phyloP scores from a whole-genome alignment of 306 rosid genomes.

The Quercus glauca region DNA sequence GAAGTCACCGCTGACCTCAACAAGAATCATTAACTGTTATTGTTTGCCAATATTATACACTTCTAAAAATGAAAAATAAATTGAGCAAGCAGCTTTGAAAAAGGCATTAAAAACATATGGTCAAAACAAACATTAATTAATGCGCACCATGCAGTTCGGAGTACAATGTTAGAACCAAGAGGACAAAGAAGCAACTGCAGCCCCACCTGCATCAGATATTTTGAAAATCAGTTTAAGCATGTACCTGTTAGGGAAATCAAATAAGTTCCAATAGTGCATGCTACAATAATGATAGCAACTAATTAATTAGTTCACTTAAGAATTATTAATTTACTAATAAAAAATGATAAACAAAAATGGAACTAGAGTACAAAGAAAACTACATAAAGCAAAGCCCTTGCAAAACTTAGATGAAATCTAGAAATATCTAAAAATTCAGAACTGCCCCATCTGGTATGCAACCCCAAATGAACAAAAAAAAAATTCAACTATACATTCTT shows the following conservation, averaged over 20 bases:
- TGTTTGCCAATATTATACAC: background rate
- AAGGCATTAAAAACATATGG: background rate
- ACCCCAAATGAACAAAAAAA: background rate
- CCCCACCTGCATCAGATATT: conserved; percentile 58
- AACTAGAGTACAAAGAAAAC: background rate
- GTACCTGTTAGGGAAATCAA: background rate
- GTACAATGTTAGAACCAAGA: conserved; percentile 67
- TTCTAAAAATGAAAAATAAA: background rate
- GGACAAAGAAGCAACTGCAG: conserved; percentile 81
- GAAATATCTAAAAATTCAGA: background rate
- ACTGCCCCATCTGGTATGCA: background rate
- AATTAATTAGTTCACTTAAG: background rate
- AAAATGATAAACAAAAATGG: background rate
- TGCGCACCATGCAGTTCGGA: conserved; percentile 85
- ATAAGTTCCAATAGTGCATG: background rate
- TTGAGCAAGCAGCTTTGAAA: background rate
- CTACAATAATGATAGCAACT: background rate
- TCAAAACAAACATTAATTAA: background rate
- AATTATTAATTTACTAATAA: background rate
- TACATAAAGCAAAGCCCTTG: background rate
- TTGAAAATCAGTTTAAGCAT: conserved; percentile 9
- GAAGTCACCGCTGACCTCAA: background rate
- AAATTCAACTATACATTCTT: background rate
- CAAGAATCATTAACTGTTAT: background rate
- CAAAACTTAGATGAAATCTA: background rate